These are phyloP conservation scores for Lyophyllum decastes DNA, from an alignment of 768 basidiomycete species.

Conservation along the genomic window DNA sequence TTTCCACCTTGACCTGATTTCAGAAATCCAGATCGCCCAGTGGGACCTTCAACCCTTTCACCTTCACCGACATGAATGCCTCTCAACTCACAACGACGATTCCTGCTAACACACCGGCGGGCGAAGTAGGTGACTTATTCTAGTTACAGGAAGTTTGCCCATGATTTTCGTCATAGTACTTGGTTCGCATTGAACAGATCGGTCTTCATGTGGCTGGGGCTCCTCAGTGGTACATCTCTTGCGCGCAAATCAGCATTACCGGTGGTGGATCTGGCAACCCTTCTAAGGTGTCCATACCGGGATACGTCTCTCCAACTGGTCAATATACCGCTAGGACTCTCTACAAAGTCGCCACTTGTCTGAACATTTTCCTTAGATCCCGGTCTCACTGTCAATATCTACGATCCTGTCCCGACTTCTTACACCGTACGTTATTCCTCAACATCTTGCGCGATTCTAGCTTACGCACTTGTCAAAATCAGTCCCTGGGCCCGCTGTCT, in stretches of 20 bases:
- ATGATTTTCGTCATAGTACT: conserved; percentile 20
- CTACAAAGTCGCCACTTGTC: background rate
- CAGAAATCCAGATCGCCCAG: conserved; percentile 20
- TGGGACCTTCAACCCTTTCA: conserved; percentile 26
- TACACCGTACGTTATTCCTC: conserved; percentile 23
- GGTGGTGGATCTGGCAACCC: conserved; percentile 33
- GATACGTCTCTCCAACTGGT: conserved; percentile 41
- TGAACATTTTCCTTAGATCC: conserved; percentile 27
- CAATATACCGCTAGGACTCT: conserved; percentile 1
- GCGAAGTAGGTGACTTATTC: conserved; percentile 18
- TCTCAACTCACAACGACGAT: conserved; percentile 30
- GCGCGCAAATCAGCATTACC: background rate
- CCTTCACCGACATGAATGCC: conserved; percentile 20
- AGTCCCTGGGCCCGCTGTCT: conserved; percentile 20
- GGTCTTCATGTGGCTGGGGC: conserved; percentile 45
- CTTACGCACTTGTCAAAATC: conserved; percentile 20
- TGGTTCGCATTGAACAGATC: conserved; percentile 36
- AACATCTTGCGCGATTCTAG: too few relatives aligned
- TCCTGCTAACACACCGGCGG: conserved; percentile 31
- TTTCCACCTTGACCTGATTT: background rate
- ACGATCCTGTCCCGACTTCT: conserved; percentile 32
- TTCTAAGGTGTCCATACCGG: conserved; percentile 47
- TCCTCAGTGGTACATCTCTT: conserved; percentile 46
- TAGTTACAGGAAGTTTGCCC: background rate
- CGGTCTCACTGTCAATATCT: conserved; percentile 38